Evolutionary conservation across 1,284 basidiomycete species (phyloP).

Genomic region (Rhodotorula sp.): DNA sequence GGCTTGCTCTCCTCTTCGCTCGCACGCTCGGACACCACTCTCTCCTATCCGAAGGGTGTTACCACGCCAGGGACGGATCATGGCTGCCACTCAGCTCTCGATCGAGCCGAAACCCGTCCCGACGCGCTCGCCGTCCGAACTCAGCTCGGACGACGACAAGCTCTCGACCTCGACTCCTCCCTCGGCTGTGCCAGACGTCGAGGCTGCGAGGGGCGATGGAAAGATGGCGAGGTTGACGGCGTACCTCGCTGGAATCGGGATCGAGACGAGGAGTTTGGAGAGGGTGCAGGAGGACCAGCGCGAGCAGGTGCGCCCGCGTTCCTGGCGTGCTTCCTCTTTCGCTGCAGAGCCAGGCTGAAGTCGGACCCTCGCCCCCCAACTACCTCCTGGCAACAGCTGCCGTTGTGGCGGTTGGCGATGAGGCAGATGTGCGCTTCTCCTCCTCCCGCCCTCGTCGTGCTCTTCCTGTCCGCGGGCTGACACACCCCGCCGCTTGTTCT

Average conservation of each 20-base stretch:
- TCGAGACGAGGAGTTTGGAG: constrained; percentile 27
- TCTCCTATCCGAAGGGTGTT: no score
- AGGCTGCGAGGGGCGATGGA: constrained; percentile 5
- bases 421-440: constrained; percentile 3
- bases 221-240: constrained; percentile 18
- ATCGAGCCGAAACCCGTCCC: not conserved
- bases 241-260: constrained; percentile 14
- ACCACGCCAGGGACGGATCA: not conserved
- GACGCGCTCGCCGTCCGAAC: constrained; percentile 6
- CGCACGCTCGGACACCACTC: not conserved
- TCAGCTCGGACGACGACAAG: constrained; percentile 11
- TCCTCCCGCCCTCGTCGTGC: not conserved
- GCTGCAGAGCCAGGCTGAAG: no score
- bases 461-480: not conserved
- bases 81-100: not conserved
- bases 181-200: not conserved
- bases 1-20: no score
- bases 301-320: constrained; percentile 12
- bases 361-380: not conserved
- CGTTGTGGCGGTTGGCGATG: constrained; percentile 1
- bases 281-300: constrained; percentile 27
- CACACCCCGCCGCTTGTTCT: not conserved
- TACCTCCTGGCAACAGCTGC: not conserved
- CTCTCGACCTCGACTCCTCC: not conserved
- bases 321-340: not conserved